Evolutionary conservation across 495 filamentous ascomycete species (phyloP).

Genomic region (Aspergillus sparsus): DNA sequence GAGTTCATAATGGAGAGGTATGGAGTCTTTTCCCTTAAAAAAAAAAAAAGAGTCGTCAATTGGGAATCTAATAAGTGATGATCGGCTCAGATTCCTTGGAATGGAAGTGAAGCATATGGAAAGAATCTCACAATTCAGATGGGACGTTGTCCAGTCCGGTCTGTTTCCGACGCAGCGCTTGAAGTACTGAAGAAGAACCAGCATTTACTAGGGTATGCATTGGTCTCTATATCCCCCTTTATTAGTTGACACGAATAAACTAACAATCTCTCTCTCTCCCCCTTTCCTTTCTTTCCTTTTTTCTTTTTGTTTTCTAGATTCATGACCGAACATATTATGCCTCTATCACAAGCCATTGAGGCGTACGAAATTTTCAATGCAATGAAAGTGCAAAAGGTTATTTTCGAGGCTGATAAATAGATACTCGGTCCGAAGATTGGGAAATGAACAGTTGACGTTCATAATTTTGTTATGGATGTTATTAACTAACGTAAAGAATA

Average conservation of each 20-base stretch:
- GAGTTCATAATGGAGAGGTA: slow-evolving; percentile 89
- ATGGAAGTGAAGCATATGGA: slow-evolving; percentile 76
- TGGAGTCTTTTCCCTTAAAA: slow-evolving; percentile 18
- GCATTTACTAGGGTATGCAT: slow-evolving; percentile 71
- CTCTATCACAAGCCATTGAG: slow-evolving; percentile 76
- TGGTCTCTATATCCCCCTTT: neutral
- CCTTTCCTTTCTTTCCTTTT: slow-evolving; percentile 2
- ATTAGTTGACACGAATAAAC: no score
- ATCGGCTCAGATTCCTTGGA: slow-evolving; percentile 76
- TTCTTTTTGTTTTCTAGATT: slow-evolving; percentile 60
- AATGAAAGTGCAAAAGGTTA: slow-evolving; percentile 87
- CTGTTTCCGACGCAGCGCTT: slow-evolving; percentile 77
- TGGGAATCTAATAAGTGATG: neutral
- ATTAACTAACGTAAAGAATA: no score
- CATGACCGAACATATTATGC: slow-evolving; percentile 94
- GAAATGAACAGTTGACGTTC: no score
- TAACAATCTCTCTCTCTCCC: neutral
- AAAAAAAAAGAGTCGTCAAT: neutral
- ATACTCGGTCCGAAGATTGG: neutral
- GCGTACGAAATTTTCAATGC: slow-evolving; percentile 91
- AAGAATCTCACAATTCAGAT: slow-evolving; percentile 94
- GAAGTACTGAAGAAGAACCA: slow-evolving; percentile 80
- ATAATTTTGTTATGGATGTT: no score
- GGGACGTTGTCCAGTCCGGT: slow-evolving; percentile 89
- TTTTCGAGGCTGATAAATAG: slow-evolving; percentile 58